Evolutionary conservation across 495 filamentous ascomycete species (phyloP).

Genomic region (Aspergillus affinis): DNA sequence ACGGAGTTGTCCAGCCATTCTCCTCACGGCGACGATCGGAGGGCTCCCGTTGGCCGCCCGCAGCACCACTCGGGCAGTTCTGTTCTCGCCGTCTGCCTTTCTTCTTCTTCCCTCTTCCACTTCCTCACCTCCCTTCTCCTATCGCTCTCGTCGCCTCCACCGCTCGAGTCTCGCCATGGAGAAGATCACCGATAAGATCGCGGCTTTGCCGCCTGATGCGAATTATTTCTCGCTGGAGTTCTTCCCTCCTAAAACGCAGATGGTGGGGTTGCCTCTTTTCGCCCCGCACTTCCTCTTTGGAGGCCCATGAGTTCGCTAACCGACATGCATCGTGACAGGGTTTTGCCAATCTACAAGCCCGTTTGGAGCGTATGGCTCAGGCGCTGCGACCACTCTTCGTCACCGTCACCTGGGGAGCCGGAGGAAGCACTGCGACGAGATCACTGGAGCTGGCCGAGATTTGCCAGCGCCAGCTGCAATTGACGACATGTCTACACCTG

Average conservation of each 20-base stretch:
- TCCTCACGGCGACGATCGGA: not conserved
- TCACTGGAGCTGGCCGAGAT: constrained; percentile 93
- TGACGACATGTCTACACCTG: constrained; percentile 94
- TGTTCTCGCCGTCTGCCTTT: not conserved
- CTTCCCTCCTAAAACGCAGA: constrained; percentile 94
- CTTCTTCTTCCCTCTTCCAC: constrained; percentile 1
- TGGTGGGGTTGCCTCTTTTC: constrained; percentile 54
- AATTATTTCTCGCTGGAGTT: constrained; percentile 97
- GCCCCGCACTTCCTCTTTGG: constrained; percentile 21
- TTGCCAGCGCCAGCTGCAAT: constrained; percentile 83
- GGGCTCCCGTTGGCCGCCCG: constrained; percentile 4
- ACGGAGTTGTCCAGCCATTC: not conserved
- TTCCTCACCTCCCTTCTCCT: not conserved
- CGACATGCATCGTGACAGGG: constrained; percentile 50
- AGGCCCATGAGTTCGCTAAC: constrained; percentile 11
- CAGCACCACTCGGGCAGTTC: not conserved
- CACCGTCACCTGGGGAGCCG: constrained; percentile 97
- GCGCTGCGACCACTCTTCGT: constrained; percentile 91
- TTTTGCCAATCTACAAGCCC: constrained; percentile 86
- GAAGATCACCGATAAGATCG: constrained; percentile 96
- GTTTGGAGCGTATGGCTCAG: constrained; percentile 91
- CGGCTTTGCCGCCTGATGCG: constrained; percentile 75
- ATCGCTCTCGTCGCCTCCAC: not conserved
- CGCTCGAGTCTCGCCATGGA: constrained; percentile 44
- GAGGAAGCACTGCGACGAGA: constrained; percentile 85